A percentile compares a stretch with the other conserved stretches of the same genome.
Evolutionary conservation across 495 filamentous ascomycete species (phyloP).

Genomic region (Aspergillus incahuasiensis): DNA sequence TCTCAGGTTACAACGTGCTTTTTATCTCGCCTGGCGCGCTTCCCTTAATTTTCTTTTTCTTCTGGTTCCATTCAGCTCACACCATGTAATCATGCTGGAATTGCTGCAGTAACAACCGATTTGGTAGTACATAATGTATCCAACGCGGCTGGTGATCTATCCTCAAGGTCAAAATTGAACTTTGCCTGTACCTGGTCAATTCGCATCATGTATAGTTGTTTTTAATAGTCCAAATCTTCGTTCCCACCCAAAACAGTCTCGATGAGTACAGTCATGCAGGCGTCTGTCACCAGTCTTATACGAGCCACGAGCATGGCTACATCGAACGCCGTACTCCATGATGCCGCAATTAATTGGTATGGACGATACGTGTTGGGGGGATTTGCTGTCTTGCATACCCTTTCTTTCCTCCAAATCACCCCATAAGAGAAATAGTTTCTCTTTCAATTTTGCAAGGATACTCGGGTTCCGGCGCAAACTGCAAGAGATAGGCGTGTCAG

Average conservation of each 20-base stretch:
- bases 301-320: conserved; percentile 21
- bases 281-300: conserved; percentile 17
- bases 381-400: conserved; percentile 11
- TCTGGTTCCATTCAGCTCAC: not conserved
- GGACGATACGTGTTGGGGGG: conserved; percentile 11
- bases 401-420: conserved; percentile 68
- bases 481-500: conserved; percentile 3
- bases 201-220: conserved; percentile 34
- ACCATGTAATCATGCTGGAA: not conserved
- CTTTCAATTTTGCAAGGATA: conserved; percentile 48
- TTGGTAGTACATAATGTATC: not conserved
- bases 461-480: conserved; percentile 52
- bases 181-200: not conserved
- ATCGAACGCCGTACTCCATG: conserved; percentile 50
- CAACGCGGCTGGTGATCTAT: not conserved
- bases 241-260: conserved; percentile 45
- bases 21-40: not conserved
- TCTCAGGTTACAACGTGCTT: not conserved
- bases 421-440: conserved; percentile 80
- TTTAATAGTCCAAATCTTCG: conserved; percentile 47
- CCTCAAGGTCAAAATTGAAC: not conserved
- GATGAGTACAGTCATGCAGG: conserved; percentile 21
- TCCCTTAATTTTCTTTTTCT: not conserved
- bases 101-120: not conserved
- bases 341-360: conserved; percentile 40